These are phyloP conservation scores for Melanopsichium pennsylvanicum DNA, from an alignment of 1,284 basidiomycete species.

Conservation along the genomic window DNA sequence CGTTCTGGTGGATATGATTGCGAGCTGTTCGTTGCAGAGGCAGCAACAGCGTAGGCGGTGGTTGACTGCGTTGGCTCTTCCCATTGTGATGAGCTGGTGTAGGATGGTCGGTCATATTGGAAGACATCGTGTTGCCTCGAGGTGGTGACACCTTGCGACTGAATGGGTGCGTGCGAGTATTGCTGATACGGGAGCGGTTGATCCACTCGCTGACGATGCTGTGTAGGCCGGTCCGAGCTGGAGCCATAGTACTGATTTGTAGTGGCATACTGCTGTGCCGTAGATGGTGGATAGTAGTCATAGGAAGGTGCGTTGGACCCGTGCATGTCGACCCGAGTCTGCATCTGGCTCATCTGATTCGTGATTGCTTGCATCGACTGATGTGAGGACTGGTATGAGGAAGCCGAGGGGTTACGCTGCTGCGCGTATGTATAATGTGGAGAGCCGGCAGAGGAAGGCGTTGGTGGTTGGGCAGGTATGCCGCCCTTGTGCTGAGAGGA, in stretches of 20 bases:
- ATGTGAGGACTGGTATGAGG: constrained; percentile 7
- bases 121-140: background rate
- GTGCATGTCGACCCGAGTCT: constrained; percentile 3
- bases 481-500: background rate
- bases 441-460: background rate
- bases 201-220: constrained; percentile 3
- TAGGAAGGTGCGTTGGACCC: background rate
- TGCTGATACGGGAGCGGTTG: background rate
- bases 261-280: constrained; percentile 1
- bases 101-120: background rate
- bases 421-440: background rate
- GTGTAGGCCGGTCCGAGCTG: background rate
- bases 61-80: background rate
- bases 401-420: constrained; percentile 10
- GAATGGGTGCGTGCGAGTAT: background rate
- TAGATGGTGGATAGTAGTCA: constrained; percentile 1
- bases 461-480: background rate
- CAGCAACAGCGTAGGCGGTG: background rate
- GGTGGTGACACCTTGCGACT: background rate
- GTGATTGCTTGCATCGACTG: background rate
- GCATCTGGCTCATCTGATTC: constrained; percentile 21
- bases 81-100: background rate
- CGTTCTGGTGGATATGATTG: constrained; percentile 1
- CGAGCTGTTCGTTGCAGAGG: background rate
- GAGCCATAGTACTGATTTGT: background rate